Conservation (phyloP, 2,329 filamentous ascomycete species). For the Fusarium hainanense region DNA sequence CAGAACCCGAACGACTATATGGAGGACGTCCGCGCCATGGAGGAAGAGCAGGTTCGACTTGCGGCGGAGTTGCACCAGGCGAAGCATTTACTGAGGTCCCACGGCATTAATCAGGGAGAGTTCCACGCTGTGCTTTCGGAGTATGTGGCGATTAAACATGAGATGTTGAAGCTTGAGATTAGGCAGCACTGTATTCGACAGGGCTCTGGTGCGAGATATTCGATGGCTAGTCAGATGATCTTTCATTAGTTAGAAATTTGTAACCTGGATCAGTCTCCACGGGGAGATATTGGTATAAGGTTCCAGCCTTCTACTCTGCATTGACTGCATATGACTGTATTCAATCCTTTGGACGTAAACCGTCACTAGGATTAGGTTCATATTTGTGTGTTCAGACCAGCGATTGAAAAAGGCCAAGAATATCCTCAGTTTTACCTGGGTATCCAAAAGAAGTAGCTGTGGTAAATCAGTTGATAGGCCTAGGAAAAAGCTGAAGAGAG, state of each 20-base stretch:
- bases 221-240: neutral
- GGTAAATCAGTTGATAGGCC: too few relatives aligned
- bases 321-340: too few relatives aligned
- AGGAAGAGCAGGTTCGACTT: neutral
- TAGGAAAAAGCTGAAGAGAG: too few relatives aligned
- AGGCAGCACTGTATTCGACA: neutral
- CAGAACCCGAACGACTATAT: neutral
- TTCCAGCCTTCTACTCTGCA: too few relatives aligned
- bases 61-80: neutral
- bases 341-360: too few relatives aligned
- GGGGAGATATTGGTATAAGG: accelerated
- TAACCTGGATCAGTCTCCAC: neutral
- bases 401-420: too few relatives aligned
- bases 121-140: neutral
- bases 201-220: neutral
- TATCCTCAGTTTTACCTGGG: too few relatives aligned
- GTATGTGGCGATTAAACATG: neutral
- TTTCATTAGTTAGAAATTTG: neutral
- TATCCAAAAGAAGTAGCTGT: too few relatives aligned
- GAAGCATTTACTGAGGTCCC: neutral
- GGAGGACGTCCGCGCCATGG: too few relatives aligned
- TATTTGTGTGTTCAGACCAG: too few relatives aligned
- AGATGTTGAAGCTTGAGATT: neutral
- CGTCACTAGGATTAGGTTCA: too few relatives aligned
- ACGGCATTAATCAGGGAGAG: neutral